Evolutionary conservation across 2,329 filamentous ascomycete species (phyloP), one percentile per base, ranked within the genome.

Genomic region (Xylaria sp.): DNA sequence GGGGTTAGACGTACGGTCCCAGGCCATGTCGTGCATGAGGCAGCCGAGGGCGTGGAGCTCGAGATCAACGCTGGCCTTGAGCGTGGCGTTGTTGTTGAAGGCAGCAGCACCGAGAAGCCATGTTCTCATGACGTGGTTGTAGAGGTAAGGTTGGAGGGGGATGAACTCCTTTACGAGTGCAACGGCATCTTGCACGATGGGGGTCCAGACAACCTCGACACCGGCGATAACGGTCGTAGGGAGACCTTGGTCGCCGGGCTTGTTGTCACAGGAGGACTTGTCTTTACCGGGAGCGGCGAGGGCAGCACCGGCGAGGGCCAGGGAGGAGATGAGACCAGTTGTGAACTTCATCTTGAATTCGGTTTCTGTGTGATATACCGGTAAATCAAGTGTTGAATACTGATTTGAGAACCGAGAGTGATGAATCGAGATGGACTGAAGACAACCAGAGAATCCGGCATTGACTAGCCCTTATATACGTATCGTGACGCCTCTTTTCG

Each of bases 1-100:
- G 5, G 16, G 8, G 2, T 18, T 39, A 39, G 0, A 60, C 63
- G 59, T 60, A 65, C 63, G 60, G 55, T 65, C 63, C 63, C 63
- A 65, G 49, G 42, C 63, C 39, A 65, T 53, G 59, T 65, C 63
- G 59, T 65, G 63, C 1, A 65, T 59, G 4, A 65, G 59, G 47
- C 58, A 63, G 35, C 61, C 63, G 34, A 65, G 34, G 10, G 63
- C 63, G 61, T 65, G 63, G 18, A 65, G 46, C 59, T 65, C 63
- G 18, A 65, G 55, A 34, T 65, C 63, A 50, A 65, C 50, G 59
- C 56, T 16, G 3, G 59, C 18, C 61, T 65, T 65, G 19, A 65
- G 63, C 46, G 63, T 65, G 57, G 61, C 63, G 59, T 65, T 65
- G 61, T 65, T 65, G 61, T 65, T 65, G 3, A 65, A n/a, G 39